Evolutionary conservation across 805 yeast genomes (phyloP).

Genomic region (Zygoascus flipseniorum): DNA sequence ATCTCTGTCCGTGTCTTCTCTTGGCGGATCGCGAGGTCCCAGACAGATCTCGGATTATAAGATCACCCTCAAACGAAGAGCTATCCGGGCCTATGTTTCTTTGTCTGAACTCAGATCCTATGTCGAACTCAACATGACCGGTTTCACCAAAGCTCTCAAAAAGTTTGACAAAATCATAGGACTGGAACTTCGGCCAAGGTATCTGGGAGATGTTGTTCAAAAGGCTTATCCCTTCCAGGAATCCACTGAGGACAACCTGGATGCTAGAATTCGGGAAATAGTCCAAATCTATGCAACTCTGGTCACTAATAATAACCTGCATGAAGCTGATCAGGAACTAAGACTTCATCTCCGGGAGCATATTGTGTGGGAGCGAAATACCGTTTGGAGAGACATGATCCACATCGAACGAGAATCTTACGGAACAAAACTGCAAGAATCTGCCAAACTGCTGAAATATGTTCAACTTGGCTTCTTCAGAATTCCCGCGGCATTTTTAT

Average conservation of each 20-base stretch:
- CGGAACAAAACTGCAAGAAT: slow-evolving; percentile 28
- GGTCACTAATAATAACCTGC: slow-evolving; percentile 32
- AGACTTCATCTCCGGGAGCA: slow-evolving; percentile 70
- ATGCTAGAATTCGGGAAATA: slow-evolving; percentile 44
- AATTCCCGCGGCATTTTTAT: slow-evolving; percentile 31
- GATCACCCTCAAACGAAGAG: slow-evolving; percentile 56
- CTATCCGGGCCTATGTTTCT: slow-evolving; percentile 58
- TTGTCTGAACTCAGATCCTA: slow-evolving; percentile 77
- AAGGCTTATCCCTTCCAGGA: slow-evolving; percentile 49
- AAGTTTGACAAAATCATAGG: slow-evolving; percentile 82
- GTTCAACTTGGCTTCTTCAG: slow-evolving; percentile 7
- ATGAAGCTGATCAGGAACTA: slow-evolving; percentile 41
- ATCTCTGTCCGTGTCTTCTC: neutral
- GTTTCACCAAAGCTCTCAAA: slow-evolving; percentile 82
- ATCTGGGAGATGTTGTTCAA: slow-evolving; percentile 38
- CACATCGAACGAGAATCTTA: slow-evolving; percentile 82
- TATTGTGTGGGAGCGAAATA: slow-evolving; percentile 94
- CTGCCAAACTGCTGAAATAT: neutral
- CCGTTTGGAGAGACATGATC: slow-evolving; percentile 96
- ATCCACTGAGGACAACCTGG: slow-evolving; percentile 41
- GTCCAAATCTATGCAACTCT: slow-evolving; percentile 48
- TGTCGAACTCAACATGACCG: slow-evolving; percentile 77
- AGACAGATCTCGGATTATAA: slow-evolving; percentile 33
- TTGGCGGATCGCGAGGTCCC: neutral
- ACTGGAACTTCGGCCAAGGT: slow-evolving; percentile 50